Conservation (phyloP, 2,329 filamentous ascomycete species). For the Fusarium lyarnte region DNA sequence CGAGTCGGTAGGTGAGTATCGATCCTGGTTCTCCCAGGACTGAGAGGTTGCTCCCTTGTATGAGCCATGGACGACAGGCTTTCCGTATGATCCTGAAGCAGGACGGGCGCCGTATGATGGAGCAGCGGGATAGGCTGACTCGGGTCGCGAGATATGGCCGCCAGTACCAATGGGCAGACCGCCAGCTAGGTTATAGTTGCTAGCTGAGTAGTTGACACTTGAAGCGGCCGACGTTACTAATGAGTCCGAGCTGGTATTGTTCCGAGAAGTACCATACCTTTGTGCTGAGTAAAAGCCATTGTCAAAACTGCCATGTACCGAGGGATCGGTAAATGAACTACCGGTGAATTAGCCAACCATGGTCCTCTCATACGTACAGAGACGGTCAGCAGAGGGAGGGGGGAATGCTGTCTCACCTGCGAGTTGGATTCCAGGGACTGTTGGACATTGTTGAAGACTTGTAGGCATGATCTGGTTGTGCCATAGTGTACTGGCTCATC, state of each 20-base stretch:
- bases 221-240: conserved; percentile 48
- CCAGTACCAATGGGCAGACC: conserved; percentile 45
- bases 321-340: conserved; percentile 48
- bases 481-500: conserved; percentile 55
- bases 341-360: conserved; percentile 41
- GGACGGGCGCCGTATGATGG: conserved; percentile 56
- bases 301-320: conserved; percentile 49
- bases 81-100: conserved; percentile 52
- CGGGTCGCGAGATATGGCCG: conserved; percentile 51
- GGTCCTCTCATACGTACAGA: background rate
- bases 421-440: conserved; percentile 61
- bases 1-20: conserved; percentile 67
- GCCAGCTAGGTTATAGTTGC: conserved; percentile 45
- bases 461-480: conserved; percentile 60
- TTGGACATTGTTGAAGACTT: conserved; percentile 56
- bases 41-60: conserved; percentile 55
- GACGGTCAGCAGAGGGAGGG: conserved; percentile 8
- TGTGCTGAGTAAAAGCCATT: conserved; percentile 50
- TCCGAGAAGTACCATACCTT: conserved; percentile 49
- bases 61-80: conserved; percentile 46
- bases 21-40: conserved; percentile 59
- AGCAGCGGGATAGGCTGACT: conserved; percentile 52
- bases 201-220: conserved; percentile 57
- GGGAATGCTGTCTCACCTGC: conserved; percentile 57
- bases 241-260: conserved; percentile 25